Percentiles rank a stretch among this genome's conserved stretches.
Evolutionary conservation across 2,329 filamentous ascomycete species (phyloP).

Genomic region (Sporothrix mexicana): DNA sequence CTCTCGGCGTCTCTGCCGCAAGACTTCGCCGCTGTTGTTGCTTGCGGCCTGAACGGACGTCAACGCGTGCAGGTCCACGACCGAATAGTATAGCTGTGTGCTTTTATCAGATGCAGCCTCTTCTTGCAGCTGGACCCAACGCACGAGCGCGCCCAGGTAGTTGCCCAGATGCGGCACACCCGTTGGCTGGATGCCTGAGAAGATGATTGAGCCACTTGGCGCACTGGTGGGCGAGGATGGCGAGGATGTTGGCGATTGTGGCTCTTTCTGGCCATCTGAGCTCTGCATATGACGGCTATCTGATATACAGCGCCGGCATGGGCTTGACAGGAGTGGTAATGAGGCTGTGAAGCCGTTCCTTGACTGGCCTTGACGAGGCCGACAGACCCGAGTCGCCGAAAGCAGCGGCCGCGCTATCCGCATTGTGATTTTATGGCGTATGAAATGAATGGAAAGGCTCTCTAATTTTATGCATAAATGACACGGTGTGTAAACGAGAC

Average conservation of each 20-base stretch:
- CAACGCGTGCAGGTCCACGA: conserved; percentile 94
- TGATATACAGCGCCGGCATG: conserved; percentile 33
- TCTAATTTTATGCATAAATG: not conserved
- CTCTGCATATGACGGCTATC: conserved; percentile 27
- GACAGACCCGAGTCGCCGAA: conserved; percentile 1
- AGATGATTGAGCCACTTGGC: conserved; percentile 61
- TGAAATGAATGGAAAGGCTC: not conserved
- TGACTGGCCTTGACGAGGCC: not conserved
- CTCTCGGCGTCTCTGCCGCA: conserved; percentile 72
- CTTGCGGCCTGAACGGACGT: conserved; percentile 53
- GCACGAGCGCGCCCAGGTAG: conserved; percentile 85
- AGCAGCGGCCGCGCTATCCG: conserved; percentile 13
- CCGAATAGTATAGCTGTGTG: conserved; percentile 73
- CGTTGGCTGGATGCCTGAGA: conserved; percentile 97
- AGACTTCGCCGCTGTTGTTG: conserved; percentile 54
- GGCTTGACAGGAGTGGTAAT: not conserved
- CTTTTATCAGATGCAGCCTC: conserved; percentile 52
- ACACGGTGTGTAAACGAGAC: not conserved
- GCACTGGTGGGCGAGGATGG: not conserved
- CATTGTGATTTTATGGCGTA: not conserved
- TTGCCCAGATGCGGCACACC: conserved; percentile 94
- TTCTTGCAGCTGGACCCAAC: conserved; percentile 85
- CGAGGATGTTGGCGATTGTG: conserved; percentile 3
- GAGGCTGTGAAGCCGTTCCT: not conserved
- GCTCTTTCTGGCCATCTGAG: not conserved